phyloP scores from a whole-genome alignment of 1,139 yeast species.

The Spathaspora jeffriesii region DNA sequence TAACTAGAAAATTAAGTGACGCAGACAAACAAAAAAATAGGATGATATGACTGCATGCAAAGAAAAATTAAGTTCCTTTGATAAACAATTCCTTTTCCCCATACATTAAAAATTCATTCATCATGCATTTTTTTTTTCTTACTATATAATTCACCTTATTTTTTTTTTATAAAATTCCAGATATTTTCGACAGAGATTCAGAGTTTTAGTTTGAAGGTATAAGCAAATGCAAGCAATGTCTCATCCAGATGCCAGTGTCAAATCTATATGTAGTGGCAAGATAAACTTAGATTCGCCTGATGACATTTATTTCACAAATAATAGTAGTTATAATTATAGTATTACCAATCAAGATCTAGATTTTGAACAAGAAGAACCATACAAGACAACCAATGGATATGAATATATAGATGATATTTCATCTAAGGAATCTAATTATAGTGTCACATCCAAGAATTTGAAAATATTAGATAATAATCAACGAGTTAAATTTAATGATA shows the following conservation, averaged over 20 bases:
- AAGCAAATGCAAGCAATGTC: constrained; percentile 25
- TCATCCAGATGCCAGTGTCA: constrained; percentile 46
- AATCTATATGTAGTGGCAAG: constrained; percentile 40
- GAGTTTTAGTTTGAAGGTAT: neutral
- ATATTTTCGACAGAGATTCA: too few species aligned
- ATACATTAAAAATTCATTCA: neutral
- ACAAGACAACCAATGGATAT: constrained; percentile 2
- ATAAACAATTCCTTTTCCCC: neutral
- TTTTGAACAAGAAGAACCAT: constrained; percentile 4
- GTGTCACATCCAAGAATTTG: constrained; percentile 24
- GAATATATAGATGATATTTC: constrained; percentile 12
- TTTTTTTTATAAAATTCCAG: too few species aligned
- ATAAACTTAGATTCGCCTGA: constrained; percentile 29
- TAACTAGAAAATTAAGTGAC: too few species aligned
- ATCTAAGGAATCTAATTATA: constrained; percentile 19
- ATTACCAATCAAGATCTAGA: neutral
- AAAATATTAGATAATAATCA: constrained; percentile 12
- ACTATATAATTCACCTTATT: too few species aligned
- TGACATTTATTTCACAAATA: constrained; percentile 18
- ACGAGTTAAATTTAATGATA: constrained; percentile 6
- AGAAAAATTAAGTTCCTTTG: neutral
- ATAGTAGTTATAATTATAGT: constrained; percentile 4
- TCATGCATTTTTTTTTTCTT: neutral
- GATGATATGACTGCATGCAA: neutral
- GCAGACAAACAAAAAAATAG: neutral